These are phyloP conservation scores for Solanum appendiculatum DNA, from an alignment of 257 asterid species.

Conservation along the genomic window DNA sequence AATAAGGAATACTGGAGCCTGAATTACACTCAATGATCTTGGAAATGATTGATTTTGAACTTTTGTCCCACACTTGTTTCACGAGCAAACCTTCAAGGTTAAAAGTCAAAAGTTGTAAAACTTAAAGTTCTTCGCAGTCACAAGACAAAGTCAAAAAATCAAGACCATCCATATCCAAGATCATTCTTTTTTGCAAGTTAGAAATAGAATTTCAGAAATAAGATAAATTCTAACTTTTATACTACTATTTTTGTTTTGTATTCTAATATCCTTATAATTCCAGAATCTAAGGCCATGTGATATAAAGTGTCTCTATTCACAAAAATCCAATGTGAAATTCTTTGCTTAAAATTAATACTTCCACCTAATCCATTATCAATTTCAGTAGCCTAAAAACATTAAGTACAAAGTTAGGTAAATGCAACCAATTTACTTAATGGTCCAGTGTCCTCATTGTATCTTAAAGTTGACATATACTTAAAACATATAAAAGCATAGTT, in stretches of 20 bases:
- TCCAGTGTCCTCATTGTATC: not conserved
- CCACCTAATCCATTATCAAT: not conserved
- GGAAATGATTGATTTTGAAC: not conserved
- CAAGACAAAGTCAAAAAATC: not conserved
- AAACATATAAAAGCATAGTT: slow-evolving; percentile 1
- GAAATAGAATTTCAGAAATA: too few species aligned
- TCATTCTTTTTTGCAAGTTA: not conserved
- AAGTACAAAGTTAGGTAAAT: slow-evolving; percentile 16
- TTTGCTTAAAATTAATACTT: not conserved
- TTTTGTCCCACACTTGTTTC: not conserved
- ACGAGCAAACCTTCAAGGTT: not conserved
- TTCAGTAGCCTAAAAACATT: not conserved
- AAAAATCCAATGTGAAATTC: not conserved
- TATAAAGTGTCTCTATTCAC: not conserved
- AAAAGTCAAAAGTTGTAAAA: not conserved
- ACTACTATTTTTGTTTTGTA: not conserved
- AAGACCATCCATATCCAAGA: not conserved
- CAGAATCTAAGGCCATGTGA: not conserved
- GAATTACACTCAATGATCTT: not conserved
- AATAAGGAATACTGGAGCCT: not conserved
- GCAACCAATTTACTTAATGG: slow-evolving; percentile 6
- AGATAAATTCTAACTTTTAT: not conserved
- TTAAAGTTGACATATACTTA: not conserved
- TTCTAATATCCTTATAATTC: not conserved
- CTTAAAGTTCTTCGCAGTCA: fast-evolving